phyloP scores from a whole-genome alignment of 1,284 basidiomycete genomes.

The Schizophyllum commune region DNA sequence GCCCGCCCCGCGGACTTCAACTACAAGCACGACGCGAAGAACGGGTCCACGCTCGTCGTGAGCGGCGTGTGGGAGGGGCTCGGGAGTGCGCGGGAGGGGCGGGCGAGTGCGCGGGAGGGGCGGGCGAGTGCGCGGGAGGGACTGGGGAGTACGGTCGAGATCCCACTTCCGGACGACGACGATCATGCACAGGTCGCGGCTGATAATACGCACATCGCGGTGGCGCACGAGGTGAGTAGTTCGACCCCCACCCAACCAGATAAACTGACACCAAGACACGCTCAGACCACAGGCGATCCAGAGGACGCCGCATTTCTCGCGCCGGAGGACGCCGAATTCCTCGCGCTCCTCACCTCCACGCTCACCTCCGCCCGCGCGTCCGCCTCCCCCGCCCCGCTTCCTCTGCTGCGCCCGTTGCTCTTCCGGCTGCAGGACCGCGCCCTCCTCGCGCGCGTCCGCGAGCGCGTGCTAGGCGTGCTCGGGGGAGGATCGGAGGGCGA shows the following conservation, averaged over 20 bases:
- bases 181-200: no score
- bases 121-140: constrained; percentile 31
- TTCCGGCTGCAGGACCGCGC: constrained; percentile 34
- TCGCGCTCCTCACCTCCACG: no score
- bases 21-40: constrained; percentile 71
- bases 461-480: constrained; percentile 41
- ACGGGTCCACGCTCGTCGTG: constrained; percentile 51
- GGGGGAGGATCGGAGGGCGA: constrained; percentile 15
- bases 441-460: constrained; percentile 31
- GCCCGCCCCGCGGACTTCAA: constrained; percentile 61
- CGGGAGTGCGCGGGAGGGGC: constrained; percentile 14
- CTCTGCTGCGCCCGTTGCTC: constrained; percentile 47
- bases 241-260: no score
- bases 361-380: constrained; percentile 22
- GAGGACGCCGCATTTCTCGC: no score
- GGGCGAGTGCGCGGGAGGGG: constrained; percentile 28
- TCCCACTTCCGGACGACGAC: no score
- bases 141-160: no score
- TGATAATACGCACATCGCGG: no score
- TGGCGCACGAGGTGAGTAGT: no score
- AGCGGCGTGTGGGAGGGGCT: constrained; percentile 42
- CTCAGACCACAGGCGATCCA: no score
- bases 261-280: no score
- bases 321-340: no score
- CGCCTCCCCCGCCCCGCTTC: constrained; percentile 37